Conservation (phyloP, 306 rosid genomes). For the Prinsepia uniflora region DNA sequence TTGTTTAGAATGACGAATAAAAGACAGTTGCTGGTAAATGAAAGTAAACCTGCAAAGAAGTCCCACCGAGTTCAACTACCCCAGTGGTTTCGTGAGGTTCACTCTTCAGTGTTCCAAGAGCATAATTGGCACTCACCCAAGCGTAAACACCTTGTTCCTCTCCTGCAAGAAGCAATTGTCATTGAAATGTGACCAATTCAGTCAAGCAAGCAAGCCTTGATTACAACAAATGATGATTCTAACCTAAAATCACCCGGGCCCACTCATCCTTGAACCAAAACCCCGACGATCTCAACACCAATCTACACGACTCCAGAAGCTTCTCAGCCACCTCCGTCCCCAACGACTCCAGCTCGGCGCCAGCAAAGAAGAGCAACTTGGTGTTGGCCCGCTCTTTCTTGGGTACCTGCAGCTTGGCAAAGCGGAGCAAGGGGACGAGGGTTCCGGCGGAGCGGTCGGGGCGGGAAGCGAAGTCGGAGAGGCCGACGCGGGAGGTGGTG, state of each 20-base stretch:
- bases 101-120: constrained; percentile 47
- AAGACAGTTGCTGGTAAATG: constrained; percentile 17
- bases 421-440: constrained; percentile 24
- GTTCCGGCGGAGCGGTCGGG: constrained; percentile 16
- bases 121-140: constrained; percentile 56
- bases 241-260: constrained; percentile 29
- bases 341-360: constrained; percentile 28
- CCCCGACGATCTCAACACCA: constrained; percentile 34
- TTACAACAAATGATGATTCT: not conserved
- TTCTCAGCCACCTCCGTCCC: constrained; percentile 16
- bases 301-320: constrained; percentile 38
- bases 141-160: constrained; percentile 46
- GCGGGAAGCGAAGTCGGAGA: constrained; percentile 16
- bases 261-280: constrained; percentile 47
- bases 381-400: constrained; percentile 34
- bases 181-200: not conserved
- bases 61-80: constrained; percentile 55
- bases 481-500: constrained; percentile 18
- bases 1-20: no score
- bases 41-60: constrained; percentile 50
- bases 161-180: constrained; percentile 15
- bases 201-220: not conserved
- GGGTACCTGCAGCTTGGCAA: constrained; percentile 39
- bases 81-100: constrained; percentile 45
- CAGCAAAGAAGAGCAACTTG: constrained; percentile 28